Conservation (phyloP, 306 rosid genomes). For the Adenanthera pavonina region DNA sequence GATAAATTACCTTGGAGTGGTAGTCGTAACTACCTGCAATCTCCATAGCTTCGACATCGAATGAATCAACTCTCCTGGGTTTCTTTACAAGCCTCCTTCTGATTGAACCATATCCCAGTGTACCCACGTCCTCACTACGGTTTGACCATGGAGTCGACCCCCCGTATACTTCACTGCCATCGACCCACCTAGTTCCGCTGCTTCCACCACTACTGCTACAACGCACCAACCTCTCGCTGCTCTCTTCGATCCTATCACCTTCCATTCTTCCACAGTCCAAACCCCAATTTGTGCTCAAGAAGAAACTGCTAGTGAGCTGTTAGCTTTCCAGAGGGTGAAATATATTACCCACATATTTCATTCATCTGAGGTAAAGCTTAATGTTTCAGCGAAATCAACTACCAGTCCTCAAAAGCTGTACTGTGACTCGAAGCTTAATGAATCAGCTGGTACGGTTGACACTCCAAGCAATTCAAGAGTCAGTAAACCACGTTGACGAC, state of each 20-base stretch:
- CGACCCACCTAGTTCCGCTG: slow-evolving; percentile 82
- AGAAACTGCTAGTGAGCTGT: not conserved
- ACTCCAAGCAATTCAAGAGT: slow-evolving; percentile 6
- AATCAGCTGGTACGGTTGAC: slow-evolving; percentile 23
- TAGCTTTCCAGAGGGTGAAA: slow-evolving; percentile 36
- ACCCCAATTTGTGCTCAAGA: slow-evolving; percentile 32
- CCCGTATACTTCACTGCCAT: slow-evolving; percentile 83
- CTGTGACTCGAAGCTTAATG: not conserved
- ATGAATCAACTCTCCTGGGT: slow-evolving; percentile 84
- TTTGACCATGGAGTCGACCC: slow-evolving; percentile 59
- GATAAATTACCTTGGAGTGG: slow-evolving; percentile 55
- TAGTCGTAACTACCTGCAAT: slow-evolving; percentile 66
- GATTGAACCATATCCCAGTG: slow-evolving; percentile 66
- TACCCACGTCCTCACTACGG: slow-evolving; percentile 45
- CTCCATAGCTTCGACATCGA: slow-evolving; percentile 93
- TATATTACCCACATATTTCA: slow-evolving; percentile 25
- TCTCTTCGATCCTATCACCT: slow-evolving; percentile 73
- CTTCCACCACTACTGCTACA: slow-evolving; percentile 50
- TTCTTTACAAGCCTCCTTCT: slow-evolving; percentile 83
- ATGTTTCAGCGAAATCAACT: slow-evolving; percentile 5
- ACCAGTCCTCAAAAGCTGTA: not conserved
- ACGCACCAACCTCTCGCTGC: slow-evolving; percentile 57
- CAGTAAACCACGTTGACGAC: not conserved
- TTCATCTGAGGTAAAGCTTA: slow-evolving; percentile 34
- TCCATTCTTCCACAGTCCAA: slow-evolving; percentile 48